phyloP scores from a whole-genome alignment of 805 yeast genomes.

The Starmerella geochares region DNA sequence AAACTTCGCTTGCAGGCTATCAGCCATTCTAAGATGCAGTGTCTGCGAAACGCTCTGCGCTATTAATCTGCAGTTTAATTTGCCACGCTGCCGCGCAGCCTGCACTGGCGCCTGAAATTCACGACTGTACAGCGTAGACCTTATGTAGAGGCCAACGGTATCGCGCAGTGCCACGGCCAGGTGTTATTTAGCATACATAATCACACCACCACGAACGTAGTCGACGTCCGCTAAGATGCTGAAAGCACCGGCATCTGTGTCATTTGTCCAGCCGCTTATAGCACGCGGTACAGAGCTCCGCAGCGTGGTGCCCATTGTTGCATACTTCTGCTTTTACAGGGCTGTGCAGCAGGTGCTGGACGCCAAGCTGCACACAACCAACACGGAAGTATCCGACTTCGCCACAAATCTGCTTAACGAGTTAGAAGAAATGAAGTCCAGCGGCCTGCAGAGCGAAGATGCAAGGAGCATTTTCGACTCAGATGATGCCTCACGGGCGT shows the following conservation, averaged over 20 bases:
- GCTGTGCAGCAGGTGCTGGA: conserved; percentile 64
- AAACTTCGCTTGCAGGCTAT: conserved; percentile 8
- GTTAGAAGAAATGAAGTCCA: conserved; percentile 49
- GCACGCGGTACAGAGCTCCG: conserved; percentile 49
- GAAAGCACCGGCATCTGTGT: conserved; percentile 25
- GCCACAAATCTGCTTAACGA: conserved; percentile 57
- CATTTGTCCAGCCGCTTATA: conserved; percentile 26
- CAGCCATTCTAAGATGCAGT: neutral
- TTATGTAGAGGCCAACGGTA: too few species aligned
- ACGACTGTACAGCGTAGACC: too few species aligned
- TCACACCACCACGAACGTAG: neutral
- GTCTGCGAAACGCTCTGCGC: neutral
- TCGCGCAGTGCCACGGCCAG: too few species aligned
- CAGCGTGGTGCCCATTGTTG: conserved; percentile 50
- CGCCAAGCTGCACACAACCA: conserved; percentile 47
- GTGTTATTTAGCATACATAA: too few species aligned
- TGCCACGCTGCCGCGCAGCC: too few species aligned
- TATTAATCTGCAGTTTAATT: neutral
- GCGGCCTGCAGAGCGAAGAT: conserved; percentile 30
- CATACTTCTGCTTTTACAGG: conserved; percentile 62
- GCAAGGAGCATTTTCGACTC: conserved; percentile 46
- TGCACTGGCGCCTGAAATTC: too few species aligned
- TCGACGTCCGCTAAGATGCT: neutral
- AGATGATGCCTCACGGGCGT: conserved; percentile 46
- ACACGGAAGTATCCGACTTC: conserved; percentile 46